A percentile compares a stretch with the other conserved stretches of the same genome.
Conservation (phyloP, 2,329 filamentous ascomycete genomes). For the Paecilomyces fulvus region DNA sequence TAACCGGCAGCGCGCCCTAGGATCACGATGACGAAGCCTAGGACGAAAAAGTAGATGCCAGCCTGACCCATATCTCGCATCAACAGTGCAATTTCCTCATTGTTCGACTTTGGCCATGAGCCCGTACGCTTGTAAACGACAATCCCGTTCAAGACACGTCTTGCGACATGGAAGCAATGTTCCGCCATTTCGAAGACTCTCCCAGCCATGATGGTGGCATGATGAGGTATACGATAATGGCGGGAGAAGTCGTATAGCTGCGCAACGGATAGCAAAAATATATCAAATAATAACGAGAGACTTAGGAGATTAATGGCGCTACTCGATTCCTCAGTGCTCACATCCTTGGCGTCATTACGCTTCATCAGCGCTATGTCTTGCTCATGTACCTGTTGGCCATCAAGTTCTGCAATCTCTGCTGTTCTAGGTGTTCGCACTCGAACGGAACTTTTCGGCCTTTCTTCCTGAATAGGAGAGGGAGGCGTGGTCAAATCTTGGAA, state of each 20-base stretch:
- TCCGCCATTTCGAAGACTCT: slow-evolving; percentile 22
- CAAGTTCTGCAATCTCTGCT: slow-evolving; percentile 26
- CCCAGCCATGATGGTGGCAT: slow-evolving; percentile 14
- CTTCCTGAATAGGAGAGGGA: neutral
- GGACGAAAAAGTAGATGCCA: slow-evolving; percentile 23
- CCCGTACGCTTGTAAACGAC: slow-evolving; percentile 25
- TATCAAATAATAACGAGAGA: slow-evolving; percentile 22
- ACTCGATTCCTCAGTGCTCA: neutral
- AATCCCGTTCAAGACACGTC: slow-evolving; percentile 15
- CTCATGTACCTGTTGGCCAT: slow-evolving; percentile 23
- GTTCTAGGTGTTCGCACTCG: slow-evolving; percentile 7
- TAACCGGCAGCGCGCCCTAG: slow-evolving; percentile 23
- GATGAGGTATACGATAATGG: slow-evolving; percentile 15
- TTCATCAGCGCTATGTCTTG: neutral
- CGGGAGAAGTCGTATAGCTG: slow-evolving; percentile 17
- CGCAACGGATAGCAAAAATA: slow-evolving; percentile 18
- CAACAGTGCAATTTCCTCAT: slow-evolving; percentile 20
- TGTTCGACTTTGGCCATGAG: slow-evolving; percentile 18
- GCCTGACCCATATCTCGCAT: slow-evolving; percentile 24
- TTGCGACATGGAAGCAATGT: slow-evolving; percentile 22
- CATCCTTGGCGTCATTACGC: neutral
- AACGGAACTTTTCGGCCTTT: slow-evolving; percentile 3
- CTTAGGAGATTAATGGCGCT: slow-evolving; percentile 11
- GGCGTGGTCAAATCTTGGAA: slow-evolving; percentile 3
- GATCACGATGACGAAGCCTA: slow-evolving; percentile 23